Base-by-base conservation (phyloP, 2,329 filamentous ascomycete genomes). In the Penicillium hordei region DNA sequence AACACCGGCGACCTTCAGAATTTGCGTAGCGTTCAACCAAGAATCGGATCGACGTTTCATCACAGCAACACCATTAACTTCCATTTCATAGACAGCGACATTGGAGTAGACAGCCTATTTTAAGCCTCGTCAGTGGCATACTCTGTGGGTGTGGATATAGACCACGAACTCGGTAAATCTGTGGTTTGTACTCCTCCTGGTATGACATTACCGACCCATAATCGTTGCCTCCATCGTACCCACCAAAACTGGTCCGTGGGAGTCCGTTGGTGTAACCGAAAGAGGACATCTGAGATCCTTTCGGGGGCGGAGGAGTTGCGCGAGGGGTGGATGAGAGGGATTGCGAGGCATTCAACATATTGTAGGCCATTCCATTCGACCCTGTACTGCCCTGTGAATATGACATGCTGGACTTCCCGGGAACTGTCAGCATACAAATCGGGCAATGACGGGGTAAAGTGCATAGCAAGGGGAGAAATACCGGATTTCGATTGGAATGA, bases 21-120 rank as follows among this genome's bases (percentile, higher is more conserved):
- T 97, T 75, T 99, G 94, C 0, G 94, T 99, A 52, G 94, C 94
- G 78, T 99, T 99, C 65, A 99, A 83, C 91, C 93, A 97, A 65
- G 91, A 93, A 75, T 99, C 94, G 65, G 90, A 89, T 63, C 94
- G 89, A 58, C 94, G 88, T 73, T 94, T 91, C 94, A 99, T 99
- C 50, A 97, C 93, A 25, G 92, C 91, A 64, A 99, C 82, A 45
- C 86, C 86, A 73, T 96, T 95, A 60, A 97, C 90, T 74, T 97
- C 93, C 92, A 97, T 97, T 77, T 99, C 94, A 79, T 97, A 99
- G 17, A 99, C 94, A 60, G 93, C 89, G 45, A 97, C 91, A 65
- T 93, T 92, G 8, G 93, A 97, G 75, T 97, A 97, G 40, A 95
- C 90, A 60, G 93, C 93, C 86, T 86, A 57, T 60, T 52, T 52